phyloP scores from a whole-genome alignment of 768 basidiomycete genomes.

The Serendipita sp. region DNA sequence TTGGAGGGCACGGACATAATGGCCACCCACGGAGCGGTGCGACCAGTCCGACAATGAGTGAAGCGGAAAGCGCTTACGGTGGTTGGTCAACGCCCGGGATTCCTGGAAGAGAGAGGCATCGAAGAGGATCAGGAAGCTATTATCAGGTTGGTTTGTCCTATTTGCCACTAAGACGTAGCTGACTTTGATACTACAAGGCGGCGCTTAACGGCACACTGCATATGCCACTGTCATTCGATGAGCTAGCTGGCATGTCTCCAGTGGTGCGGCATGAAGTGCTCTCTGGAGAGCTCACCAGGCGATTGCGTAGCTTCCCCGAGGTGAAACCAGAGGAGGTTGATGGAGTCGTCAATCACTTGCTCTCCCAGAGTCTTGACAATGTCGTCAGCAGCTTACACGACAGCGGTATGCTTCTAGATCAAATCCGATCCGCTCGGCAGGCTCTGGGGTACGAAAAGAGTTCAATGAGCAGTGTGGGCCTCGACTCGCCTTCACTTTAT shows the following conservation, averaged over 20 bases:
- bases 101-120: constrained; percentile 43
- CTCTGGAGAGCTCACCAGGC: constrained; percentile 64
- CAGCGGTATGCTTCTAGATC: constrained; percentile 43
- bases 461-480: constrained; percentile 15
- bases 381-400: constrained; percentile 65
- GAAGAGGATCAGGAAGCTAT: constrained; percentile 75
- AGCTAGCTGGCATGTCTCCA: constrained; percentile 63
- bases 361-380: constrained; percentile 53
- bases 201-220: constrained; percentile 66
- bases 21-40: constrained; percentile 71
- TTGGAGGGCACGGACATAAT: constrained; percentile 31
- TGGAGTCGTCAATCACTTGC: constrained; percentile 52
- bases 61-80: constrained; percentile 33
- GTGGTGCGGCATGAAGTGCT: constrained; percentile 78
- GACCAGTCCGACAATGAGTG: constrained; percentile 69
- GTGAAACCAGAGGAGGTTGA: constrained; percentile 43
- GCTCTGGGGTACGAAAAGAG: constrained; percentile 13
- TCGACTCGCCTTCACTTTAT: background rate
- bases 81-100: constrained; percentile 63
- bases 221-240: constrained; percentile 75
- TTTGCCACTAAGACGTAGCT: constrained; percentile 1
- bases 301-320: constrained; percentile 25
- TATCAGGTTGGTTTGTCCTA: constrained; percentile 38
- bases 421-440: constrained; percentile 30
- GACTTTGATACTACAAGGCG: constrained; percentile 31